Evolutionary conservation across 768 basidiomycete species (phyloP).

Genomic region (Pisolithus microcarpus): DNA sequence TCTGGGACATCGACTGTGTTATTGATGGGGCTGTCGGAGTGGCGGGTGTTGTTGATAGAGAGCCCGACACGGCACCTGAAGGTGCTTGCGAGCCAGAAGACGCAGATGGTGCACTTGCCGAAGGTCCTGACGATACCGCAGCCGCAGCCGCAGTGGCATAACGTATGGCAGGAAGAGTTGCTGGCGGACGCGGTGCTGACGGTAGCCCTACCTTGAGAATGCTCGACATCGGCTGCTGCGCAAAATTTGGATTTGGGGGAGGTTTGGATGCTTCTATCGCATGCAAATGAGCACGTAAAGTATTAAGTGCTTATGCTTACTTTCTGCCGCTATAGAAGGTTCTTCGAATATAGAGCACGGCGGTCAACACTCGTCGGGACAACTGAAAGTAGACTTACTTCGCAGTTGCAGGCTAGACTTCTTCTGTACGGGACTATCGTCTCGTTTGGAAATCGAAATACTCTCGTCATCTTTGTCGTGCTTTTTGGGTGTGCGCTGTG

Average conservation of each 20-base stretch:
- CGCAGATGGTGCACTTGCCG: slow-evolving; percentile 31
- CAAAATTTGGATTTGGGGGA: slow-evolving; percentile 74
- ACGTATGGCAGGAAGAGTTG: slow-evolving; percentile 68
- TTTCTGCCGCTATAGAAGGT: slow-evolving; percentile 53
- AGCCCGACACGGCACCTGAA: slow-evolving; percentile 23
- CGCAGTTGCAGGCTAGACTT: slow-evolving; percentile 63
- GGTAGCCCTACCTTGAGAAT: slow-evolving; percentile 74
- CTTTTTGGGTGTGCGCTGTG: slow-evolving; percentile 67
- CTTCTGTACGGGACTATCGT: slow-evolving; percentile 75
- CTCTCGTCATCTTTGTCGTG: slow-evolving; percentile 69
- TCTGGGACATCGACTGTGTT: slow-evolving; percentile 29
- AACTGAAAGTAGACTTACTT: slow-evolving; percentile 45
- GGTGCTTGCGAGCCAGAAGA: slow-evolving; percentile 35
- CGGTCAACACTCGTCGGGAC: slow-evolving; percentile 10
- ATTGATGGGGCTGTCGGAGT: slow-evolving; percentile 35
- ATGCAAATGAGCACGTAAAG: slow-evolving; percentile 4
- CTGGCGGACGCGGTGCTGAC: slow-evolving; percentile 44
- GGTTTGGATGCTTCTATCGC: slow-evolving; percentile 41
- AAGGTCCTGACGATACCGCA: slow-evolving; percentile 24
- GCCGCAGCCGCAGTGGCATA: slow-evolving; percentile 88
- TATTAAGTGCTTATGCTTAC: slow-evolving; percentile 31
- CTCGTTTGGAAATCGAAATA: slow-evolving; percentile 62
- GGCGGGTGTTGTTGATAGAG: slow-evolving; percentile 37
- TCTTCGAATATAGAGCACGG: slow-evolving; percentile 35
- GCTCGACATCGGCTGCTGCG: slow-evolving; percentile 66